These are phyloP conservation scores for Cubamyces lactineus DNA, from an alignment of 768 basidiomycete species.

Conservation along the genomic window DNA sequence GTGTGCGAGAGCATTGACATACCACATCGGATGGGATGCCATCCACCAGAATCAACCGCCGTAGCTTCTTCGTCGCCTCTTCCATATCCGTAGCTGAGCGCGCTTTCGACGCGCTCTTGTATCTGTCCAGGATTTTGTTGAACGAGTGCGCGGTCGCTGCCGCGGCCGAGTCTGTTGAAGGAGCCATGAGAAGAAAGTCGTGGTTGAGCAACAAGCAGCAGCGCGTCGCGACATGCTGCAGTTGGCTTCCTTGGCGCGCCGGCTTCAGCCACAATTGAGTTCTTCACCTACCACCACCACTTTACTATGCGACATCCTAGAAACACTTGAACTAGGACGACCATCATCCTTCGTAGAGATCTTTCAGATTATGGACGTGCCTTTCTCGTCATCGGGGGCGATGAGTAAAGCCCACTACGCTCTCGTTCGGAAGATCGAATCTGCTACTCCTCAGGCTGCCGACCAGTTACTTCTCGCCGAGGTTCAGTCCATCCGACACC, in stretches of 20 bases:
- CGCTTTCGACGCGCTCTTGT: slow-evolving; percentile 66
- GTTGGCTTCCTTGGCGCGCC: slow-evolving; percentile 12
- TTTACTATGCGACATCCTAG: neutral
- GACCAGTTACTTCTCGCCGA: slow-evolving; percentile 66
- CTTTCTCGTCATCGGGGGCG: slow-evolving; percentile 79
- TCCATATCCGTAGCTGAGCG: slow-evolving; percentile 68
- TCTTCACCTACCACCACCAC: slow-evolving; percentile 1
- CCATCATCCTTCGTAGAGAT: too few relatives aligned
- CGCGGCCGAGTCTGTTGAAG: slow-evolving; percentile 30
- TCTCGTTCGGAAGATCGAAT: slow-evolving; percentile 75
- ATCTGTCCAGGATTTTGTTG: slow-evolving; percentile 76
- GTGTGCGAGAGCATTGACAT: slow-evolving; percentile 34
- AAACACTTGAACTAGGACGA: too few relatives aligned
- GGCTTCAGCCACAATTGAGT: slow-evolving; percentile 13
- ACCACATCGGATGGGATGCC: slow-evolving; percentile 83
- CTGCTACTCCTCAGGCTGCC: slow-evolving; percentile 58
- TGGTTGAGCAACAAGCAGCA: slow-evolving; percentile 1
- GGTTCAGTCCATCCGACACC: slow-evolving; percentile 56
- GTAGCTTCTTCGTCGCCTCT: slow-evolving; percentile 83
- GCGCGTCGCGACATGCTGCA: slow-evolving; percentile 10
- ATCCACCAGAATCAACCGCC: slow-evolving; percentile 87
- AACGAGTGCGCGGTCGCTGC: slow-evolving; percentile 67
- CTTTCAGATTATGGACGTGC: slow-evolving; percentile 63
- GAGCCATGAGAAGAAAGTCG: slow-evolving; percentile 19
- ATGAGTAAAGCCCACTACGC: slow-evolving; percentile 74